Evolutionary conservation across 441 rosid genomes (phyloP).

Genomic region (Gossypium lobatum): DNA sequence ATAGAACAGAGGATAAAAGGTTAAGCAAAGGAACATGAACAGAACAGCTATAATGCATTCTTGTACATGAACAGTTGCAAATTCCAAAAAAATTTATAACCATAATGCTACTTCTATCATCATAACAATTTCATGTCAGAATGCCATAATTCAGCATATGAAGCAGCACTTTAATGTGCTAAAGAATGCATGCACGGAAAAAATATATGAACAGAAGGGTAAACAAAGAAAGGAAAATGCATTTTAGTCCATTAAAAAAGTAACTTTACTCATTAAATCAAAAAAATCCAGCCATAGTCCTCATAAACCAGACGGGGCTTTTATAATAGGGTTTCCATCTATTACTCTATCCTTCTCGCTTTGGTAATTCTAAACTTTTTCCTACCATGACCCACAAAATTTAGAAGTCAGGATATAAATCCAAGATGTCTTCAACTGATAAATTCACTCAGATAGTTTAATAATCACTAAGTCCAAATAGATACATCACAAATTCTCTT

Average conservation of each 20-base stretch:
- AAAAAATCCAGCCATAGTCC: not conserved
- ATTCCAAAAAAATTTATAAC: not conserved
- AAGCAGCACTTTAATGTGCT: not conserved
- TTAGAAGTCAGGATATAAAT: not conserved
- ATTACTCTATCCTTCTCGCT: conserved; percentile 4
- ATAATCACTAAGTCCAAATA: not conserved
- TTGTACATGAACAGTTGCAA: not conserved
- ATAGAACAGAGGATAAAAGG: conserved; percentile 24
- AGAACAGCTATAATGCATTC: not conserved
- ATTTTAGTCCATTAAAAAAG: not conserved
- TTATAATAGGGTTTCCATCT: not conserved
- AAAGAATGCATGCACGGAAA: not conserved
- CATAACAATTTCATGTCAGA: not conserved
- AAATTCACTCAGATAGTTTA: conserved; percentile 1
- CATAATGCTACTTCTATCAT: not conserved
- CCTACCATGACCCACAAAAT: not conserved
- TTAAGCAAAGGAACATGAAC: conserved; percentile 14
- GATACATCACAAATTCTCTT: conserved; percentile 1
- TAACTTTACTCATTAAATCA: not conserved
- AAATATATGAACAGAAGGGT: not conserved
- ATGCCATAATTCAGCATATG: not conserved
- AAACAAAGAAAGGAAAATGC: not conserved
- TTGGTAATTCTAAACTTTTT: not conserved
- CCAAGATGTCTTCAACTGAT: conserved; percentile 6
- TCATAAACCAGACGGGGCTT: not conserved